Evolutionary conservation across 23 red algal species (phyloP).

Genomic region (Gracilaria caudata): DNA sequence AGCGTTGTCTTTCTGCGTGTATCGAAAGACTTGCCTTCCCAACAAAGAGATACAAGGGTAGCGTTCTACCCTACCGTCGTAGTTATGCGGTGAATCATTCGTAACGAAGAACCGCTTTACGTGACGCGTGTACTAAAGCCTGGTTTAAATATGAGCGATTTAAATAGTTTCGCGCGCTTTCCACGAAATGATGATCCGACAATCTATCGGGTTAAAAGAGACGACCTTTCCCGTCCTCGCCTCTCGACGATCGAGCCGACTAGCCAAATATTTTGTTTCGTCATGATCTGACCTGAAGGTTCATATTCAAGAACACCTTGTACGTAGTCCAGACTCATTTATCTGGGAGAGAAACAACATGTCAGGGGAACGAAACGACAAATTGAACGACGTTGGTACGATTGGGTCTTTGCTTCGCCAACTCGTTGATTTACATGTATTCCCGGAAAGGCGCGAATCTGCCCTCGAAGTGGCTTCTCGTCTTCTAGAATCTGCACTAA

Average conservation of each 20-base stretch:
- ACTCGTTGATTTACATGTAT: constrained; percentile 53
- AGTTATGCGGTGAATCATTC: no score
- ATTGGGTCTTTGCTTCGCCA: constrained; percentile 35
- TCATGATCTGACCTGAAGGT: not conserved
- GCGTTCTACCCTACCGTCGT: no score
- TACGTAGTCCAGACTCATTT: not conserved
- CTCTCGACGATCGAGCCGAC: no score
- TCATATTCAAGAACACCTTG: not conserved
- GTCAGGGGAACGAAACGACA: constrained; percentile 4
- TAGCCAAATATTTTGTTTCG: not conserved
- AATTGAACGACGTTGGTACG: constrained; percentile 2
- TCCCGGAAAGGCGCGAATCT: constrained; percentile 40
- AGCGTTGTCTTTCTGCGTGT: no score
- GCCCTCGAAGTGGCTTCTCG: constrained; percentile 51
- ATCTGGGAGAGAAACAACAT: not conserved
- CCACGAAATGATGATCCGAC: not conserved
- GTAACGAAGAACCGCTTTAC: no score
- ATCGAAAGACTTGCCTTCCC: no score
- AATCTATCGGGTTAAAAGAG: not conserved
- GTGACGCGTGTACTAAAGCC: no score
- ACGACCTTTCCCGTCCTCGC: not conserved
- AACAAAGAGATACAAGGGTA: no score
- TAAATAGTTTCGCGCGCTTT: constrained; percentile 24
- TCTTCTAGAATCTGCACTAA: constrained; percentile 55
- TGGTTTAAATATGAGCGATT: constrained; percentile 6